Evolutionary conservation across 305 asterid genomes (phyloP).

Genomic region (Fraxinus sp.): DNA sequence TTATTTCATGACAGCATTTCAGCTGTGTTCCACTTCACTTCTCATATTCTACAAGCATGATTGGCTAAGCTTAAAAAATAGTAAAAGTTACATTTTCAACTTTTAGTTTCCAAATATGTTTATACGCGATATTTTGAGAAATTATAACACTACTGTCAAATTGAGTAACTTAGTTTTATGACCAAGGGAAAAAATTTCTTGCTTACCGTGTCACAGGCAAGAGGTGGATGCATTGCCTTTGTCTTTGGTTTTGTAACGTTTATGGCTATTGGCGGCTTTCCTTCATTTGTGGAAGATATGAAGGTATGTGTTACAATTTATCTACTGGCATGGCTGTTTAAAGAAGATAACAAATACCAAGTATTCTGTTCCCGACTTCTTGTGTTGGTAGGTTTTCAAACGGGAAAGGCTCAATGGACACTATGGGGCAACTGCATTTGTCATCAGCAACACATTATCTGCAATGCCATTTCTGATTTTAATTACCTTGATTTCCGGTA

Average conservation of each 20-base stretch:
- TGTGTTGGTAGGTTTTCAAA: slow-evolving; percentile 65
- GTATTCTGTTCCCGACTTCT: not conserved
- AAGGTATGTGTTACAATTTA: slow-evolving; percentile 42
- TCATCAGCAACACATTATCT: slow-evolving; percentile 86
- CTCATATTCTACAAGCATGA: not conserved
- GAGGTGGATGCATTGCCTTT: slow-evolving; percentile 92
- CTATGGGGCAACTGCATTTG: slow-evolving; percentile 90
- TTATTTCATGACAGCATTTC: not conserved
- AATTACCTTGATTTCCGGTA: slow-evolving; percentile 81
- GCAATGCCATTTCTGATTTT: slow-evolving; percentile 84
- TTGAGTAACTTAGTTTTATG: not conserved
- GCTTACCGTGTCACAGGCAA: slow-evolving; percentile 42
- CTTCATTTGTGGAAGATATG: slow-evolving; percentile 97
- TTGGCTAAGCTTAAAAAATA: not conserved
- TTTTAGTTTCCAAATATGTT: not conserved
- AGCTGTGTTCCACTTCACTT: not conserved
- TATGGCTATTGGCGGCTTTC: slow-evolving; percentile 98
- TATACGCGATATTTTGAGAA: not conserved
- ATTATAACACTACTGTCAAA: not conserved
- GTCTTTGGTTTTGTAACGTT: slow-evolving; percentile 94
- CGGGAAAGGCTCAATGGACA: slow-evolving; percentile 95
- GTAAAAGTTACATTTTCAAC: too few species aligned
- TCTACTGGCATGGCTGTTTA: too few species aligned
- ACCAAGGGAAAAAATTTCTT: not conserved
- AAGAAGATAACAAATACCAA: not conserved